Evolutionary conservation across 1,139 yeast genomes (phyloP).

Genomic region (Kodamaea sp.): DNA sequence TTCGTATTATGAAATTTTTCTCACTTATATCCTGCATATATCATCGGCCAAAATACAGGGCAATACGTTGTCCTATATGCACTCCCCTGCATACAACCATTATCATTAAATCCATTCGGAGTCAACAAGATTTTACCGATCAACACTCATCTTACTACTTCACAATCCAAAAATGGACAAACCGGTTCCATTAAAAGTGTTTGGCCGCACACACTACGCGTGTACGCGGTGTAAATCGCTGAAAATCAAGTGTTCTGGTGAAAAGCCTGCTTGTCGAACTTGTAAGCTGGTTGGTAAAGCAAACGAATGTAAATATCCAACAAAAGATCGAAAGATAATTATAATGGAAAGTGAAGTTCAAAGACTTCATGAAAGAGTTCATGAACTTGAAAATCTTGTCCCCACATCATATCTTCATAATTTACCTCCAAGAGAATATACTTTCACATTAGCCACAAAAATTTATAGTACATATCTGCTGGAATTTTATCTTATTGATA

Average conservation of each 20-base stretch:
- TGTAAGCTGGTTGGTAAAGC: slow-evolving; percentile 33
- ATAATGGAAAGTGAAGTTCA: slow-evolving; percentile 50
- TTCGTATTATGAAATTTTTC: too few relatives aligned
- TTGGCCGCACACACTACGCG: slow-evolving; percentile 41
- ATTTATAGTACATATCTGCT: slow-evolving; percentile 34
- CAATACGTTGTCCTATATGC: too few relatives aligned
- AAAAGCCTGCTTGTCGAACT: slow-evolving; percentile 38
- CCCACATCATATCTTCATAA: not conserved
- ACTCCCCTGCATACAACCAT: too few relatives aligned
- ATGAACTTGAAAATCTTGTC: slow-evolving; percentile 16
- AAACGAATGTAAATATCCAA: slow-evolving; percentile 44
- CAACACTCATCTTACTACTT: too few relatives aligned
- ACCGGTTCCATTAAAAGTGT: slow-evolving; percentile 40
- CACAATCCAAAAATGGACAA: slow-evolving; percentile 13
- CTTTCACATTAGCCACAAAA: slow-evolving; percentile 26
- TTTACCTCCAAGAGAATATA: slow-evolving; percentile 31
- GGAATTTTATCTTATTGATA: slow-evolving; percentile 40
- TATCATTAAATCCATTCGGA: too few relatives aligned
- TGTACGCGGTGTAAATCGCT: slow-evolving; percentile 38
- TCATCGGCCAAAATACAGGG: too few relatives aligned
- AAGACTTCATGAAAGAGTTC: slow-evolving; percentile 39
- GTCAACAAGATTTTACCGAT: too few relatives aligned
- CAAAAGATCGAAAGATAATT: slow-evolving; percentile 48
- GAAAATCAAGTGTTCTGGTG: slow-evolving; percentile 43
- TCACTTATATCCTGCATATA: too few relatives aligned